Evolutionary conservation across 2,329 filamentous ascomycete species (phyloP).

Genomic region (Stemphylium lycopersici): DNA sequence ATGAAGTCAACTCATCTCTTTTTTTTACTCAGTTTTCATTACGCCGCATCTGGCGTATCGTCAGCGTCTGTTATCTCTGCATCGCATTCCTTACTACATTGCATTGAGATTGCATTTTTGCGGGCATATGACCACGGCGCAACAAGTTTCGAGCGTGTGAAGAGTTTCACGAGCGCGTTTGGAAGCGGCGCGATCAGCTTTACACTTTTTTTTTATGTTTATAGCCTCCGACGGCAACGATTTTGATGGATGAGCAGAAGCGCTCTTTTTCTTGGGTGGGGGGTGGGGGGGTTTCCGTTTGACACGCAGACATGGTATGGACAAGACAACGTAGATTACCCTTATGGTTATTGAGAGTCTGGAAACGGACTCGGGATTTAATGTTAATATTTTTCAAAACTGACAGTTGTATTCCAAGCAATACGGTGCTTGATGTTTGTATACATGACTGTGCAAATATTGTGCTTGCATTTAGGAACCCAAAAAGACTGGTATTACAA

Average conservation of each 20-base stretch:
- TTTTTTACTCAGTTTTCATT: not conserved
- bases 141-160: not conserved
- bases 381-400: conserved; percentile 9
- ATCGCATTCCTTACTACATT: conserved; percentile 2
- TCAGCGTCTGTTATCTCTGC: not conserved
- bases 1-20: no score
- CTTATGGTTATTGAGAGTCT: not conserved
- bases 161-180: not conserved
- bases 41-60: conserved; percentile 2
- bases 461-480: not conserved
- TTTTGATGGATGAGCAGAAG: no score
- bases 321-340: not conserved
- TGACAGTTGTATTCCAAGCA: not conserved
- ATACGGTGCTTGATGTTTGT: not conserved
- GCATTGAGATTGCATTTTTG: conserved; percentile 1
- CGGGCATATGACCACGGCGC: conserved; percentile 1
- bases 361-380: not conserved
- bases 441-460: not conserved
- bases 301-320: not conserved
- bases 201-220: no score
- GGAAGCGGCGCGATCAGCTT: no score
- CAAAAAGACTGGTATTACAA: not conserved
- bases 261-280: no score
- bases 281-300: not conserved
- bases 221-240: no score